These are phyloP conservation scores for Sequoia sempervirens DNA, from an alignment of 75 land plant species.

Conservation along the genomic window DNA sequence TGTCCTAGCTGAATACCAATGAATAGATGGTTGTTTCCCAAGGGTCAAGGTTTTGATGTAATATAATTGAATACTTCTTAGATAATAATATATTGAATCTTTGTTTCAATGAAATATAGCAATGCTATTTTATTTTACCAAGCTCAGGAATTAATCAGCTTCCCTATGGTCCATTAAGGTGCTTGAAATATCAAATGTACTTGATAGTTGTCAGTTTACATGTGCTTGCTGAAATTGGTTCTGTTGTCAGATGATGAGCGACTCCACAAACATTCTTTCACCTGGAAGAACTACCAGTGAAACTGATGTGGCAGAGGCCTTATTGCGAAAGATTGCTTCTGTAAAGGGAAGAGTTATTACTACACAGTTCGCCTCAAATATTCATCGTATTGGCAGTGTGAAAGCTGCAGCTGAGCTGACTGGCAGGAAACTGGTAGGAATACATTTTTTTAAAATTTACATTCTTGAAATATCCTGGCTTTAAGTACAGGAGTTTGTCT, in stretches of 20 bases:
- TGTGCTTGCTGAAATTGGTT: not conserved
- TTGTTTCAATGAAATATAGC: not conserved
- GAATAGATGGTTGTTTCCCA: not conserved
- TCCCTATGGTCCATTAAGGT: not conserved
- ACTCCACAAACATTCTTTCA: constrained; percentile 48
- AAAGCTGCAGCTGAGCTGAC: constrained; percentile 51
- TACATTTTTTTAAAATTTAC: not conserved
- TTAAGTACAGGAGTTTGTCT: not conserved
- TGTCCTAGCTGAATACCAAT: not conserved
- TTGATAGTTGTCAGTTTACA: constrained; percentile 5
- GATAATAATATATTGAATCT: not conserved
- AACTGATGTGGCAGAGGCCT: constrained; percentile 47
- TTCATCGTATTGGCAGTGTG: constrained; percentile 45
- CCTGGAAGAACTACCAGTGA: constrained; percentile 54
- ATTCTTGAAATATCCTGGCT: not conserved
- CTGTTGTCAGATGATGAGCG: constrained; percentile 51
- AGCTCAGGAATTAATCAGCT: not conserved
- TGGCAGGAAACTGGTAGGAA: constrained; percentile 43
- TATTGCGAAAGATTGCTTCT: constrained; percentile 24
- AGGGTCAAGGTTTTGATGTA: not conserved
- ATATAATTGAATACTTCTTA: not conserved
- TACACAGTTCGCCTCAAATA: constrained; percentile 54
- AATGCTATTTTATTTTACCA: not conserved
- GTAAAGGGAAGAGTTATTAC: constrained; percentile 47
- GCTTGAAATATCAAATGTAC: not conserved